These are phyloP conservation scores for Ilyonectria sp. DNA, from an alignment of 2,329 filamentous ascomycete species.

Conservation along the genomic window DNA sequence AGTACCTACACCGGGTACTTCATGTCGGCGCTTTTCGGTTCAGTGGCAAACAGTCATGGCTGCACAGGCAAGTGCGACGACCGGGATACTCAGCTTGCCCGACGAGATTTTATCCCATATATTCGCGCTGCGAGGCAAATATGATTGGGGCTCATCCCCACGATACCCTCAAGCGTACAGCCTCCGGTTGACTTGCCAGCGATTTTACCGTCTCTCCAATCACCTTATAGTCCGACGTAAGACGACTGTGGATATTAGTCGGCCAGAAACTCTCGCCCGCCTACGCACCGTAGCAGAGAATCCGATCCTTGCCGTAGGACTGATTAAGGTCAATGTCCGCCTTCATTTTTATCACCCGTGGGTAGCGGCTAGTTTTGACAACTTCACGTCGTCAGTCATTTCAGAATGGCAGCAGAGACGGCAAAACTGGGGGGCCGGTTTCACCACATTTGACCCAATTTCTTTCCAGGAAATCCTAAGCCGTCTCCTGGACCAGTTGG, in stretches of 20 bases:
- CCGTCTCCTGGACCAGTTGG: neutral
- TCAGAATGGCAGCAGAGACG: conserved; percentile 14
- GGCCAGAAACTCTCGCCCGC: conserved; percentile 7
- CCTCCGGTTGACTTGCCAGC: conserved; percentile 9
- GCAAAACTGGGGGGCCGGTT: neutral
- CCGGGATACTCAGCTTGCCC: neutral
- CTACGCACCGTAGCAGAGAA: conserved; percentile 2
- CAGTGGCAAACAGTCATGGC: neutral
- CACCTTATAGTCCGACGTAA: neutral
- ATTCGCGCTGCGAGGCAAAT: neutral
- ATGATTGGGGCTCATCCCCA: neutral
- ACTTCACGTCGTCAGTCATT: conserved; percentile 2
- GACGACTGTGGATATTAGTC: conserved; percentile 4
- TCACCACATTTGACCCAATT: no score
- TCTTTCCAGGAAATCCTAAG: neutral
- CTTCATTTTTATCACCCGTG: conserved; percentile 20
- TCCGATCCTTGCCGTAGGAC: neutral
- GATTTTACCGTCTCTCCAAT: conserved; percentile 9
- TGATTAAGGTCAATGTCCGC: conserved; percentile 7
- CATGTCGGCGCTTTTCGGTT: no score
- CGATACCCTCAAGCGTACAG: neutral
- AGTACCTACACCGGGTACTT: no score
- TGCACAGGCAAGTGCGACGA: neutral
- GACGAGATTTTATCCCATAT: neutral
- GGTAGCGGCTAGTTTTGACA: conserved; percentile 9